These are phyloP conservation scores for Setaria viridis DNA, from an alignment of 202 grass and related monocot species.

Conservation along the genomic window DNA sequence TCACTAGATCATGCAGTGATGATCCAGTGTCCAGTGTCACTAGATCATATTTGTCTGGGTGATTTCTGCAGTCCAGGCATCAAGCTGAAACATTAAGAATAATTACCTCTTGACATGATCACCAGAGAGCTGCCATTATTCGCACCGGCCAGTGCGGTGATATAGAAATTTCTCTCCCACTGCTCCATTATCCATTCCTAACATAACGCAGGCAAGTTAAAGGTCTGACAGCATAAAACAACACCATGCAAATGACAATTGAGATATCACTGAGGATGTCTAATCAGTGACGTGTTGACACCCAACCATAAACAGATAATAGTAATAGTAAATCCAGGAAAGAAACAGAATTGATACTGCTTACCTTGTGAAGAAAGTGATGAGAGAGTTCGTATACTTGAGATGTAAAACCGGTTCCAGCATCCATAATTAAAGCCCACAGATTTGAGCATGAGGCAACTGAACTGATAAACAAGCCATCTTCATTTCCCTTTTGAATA, in stretches of 20 bases:
- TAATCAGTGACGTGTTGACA: conserved; percentile 20
- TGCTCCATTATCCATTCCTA: conserved; percentile 99
- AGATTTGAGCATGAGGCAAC: conserved; percentile 83
- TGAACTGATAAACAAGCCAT: conserved; percentile 94
- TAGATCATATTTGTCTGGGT: not conserved
- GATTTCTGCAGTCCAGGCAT: conserved; percentile 33
- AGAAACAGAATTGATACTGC: conserved; percentile 27
- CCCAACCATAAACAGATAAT: conserved; percentile 27
- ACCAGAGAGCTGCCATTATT: conserved; percentile 87
- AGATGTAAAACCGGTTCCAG: conserved; percentile 79
- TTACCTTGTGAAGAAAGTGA: conserved; percentile 88
- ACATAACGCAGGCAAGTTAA: conserved; percentile 40
- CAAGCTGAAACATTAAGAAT: conserved; percentile 47
- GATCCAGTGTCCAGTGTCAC: not conserved
- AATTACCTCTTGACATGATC: conserved; percentile 98
- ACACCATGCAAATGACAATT: conserved; percentile 31
- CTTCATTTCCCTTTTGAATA: conserved; percentile 95
- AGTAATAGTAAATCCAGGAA: conserved; percentile 13
- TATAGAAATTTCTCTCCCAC: conserved; percentile 99
- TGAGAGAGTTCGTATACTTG: conserved; percentile 90
- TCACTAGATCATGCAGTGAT: not conserved
- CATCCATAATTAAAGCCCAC: conserved; percentile 99
- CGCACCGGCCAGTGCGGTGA: conserved; percentile 75
- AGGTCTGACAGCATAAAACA: conserved; percentile 35
- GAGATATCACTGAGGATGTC: conserved; percentile 13